Percentiles rank a stretch among this genome's conserved stretches.
These are phyloP conservation scores for Wallacemonas sp. DNA, from an alignment of 208 protist species.

Conservation along the genomic window DNA sequence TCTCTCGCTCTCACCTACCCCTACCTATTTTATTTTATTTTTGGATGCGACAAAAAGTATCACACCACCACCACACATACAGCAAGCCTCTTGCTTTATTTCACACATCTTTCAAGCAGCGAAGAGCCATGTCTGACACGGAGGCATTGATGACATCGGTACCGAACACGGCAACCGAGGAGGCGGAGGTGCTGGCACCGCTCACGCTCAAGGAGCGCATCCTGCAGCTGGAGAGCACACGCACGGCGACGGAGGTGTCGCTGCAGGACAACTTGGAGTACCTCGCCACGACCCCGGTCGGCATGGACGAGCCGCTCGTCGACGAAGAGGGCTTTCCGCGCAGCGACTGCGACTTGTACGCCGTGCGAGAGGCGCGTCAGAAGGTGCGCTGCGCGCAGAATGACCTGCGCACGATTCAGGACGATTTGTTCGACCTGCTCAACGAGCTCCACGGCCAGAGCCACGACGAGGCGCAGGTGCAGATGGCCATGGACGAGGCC, in stretches of 20 bases:
- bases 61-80: background rate
- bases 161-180: background rate
- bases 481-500: constrained; percentile 44
- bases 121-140: constrained; percentile 18
- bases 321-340: constrained; percentile 84
- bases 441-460: constrained; percentile 53
- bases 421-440: constrained; percentile 61
- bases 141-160: background rate
- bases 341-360: constrained; percentile 86
- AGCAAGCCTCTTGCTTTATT: too few relatives aligned
- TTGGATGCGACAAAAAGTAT: too few relatives aligned
- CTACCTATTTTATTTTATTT: too few relatives aligned
- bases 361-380: constrained; percentile 71
- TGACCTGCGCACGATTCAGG: constrained; percentile 57
- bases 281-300: constrained; percentile 67
- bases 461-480: constrained; percentile 44
- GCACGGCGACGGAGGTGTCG: constrained; percentile 26
- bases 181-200: background rate
- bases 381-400: constrained; percentile 64
- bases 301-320: constrained; percentile 55
- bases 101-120: background rate
- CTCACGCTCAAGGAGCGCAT: constrained; percentile 8
- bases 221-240: constrained; percentile 3
- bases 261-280: constrained; percentile 64
- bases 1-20: too few relatives aligned